Conservation (phyloP, 768 basidiomycete species). For the Boletus rubescentipes region DNA sequence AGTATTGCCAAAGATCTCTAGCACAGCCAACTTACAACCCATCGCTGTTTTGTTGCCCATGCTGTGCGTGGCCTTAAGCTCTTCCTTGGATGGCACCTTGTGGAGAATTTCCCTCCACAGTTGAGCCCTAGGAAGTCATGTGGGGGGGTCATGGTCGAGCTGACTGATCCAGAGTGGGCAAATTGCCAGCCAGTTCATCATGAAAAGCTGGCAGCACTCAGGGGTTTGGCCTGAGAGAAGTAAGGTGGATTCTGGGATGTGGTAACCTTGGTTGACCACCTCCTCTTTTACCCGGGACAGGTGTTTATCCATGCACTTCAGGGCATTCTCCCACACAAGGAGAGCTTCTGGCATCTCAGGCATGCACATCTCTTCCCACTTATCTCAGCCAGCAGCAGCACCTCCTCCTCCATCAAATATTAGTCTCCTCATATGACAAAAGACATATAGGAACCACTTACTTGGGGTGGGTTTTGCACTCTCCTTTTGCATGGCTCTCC, state of each 20-base stretch:
- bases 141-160: constrained; percentile 1
- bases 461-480: too few species aligned
- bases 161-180: constrained; percentile 2
- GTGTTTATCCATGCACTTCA: neutral
- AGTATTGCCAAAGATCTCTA: constrained; percentile 4
- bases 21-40: neutral
- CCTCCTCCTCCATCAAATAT: too few species aligned
- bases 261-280: constrained; percentile 1
- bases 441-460: too few species aligned
- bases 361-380: neutral
- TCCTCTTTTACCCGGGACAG: neutral
- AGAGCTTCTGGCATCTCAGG: neutral
- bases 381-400: too few species aligned
- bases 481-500: too few species aligned
- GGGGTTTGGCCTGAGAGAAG: neutral
- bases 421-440: too few species aligned
- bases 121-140: constrained; percentile 2
- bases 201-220: neutral
- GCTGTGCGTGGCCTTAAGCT: neutral
- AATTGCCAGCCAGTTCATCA: constrained; percentile 12
- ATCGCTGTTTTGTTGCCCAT: neutral
- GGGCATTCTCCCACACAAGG: neutral
- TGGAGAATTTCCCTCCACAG: neutral
- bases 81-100: neutral
- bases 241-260: constrained; percentile 5